A percentile compares a stretch with the other conserved stretches of the same genome.
Conservation (phyloP, 2,329 filamentous ascomycete genomes). For the Cladosporium sphaerospermum region DNA sequence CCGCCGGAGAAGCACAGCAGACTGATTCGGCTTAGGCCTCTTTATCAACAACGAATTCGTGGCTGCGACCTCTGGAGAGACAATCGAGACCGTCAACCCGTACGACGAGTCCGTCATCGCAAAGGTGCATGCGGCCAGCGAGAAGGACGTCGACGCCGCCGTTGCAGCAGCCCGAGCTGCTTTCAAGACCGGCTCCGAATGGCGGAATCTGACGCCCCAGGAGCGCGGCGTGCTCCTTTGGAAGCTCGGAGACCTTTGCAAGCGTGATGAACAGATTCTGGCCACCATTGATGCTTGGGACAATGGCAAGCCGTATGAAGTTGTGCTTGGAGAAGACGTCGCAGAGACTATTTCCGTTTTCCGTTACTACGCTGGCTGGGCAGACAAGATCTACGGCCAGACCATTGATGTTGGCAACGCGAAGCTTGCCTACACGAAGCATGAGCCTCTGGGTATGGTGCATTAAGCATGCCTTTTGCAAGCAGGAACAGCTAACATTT, state of each 20-base stretch:
- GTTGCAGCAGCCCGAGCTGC: slow-evolving; percentile 66
- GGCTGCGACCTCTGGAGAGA: slow-evolving; percentile 41
- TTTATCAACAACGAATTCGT: slow-evolving; percentile 13
- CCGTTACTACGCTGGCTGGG: slow-evolving; percentile 78
- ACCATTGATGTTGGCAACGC: slow-evolving; percentile 67
- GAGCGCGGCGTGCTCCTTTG: slow-evolving; percentile 40
- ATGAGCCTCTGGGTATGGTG: slow-evolving; percentile 13
- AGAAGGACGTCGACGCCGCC: slow-evolving; percentile 62
- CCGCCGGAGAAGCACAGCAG: not conserved
- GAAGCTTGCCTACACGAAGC: slow-evolving; percentile 62
- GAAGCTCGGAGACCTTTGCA: slow-evolving; percentile 42
- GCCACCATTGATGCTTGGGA: slow-evolving; percentile 41
- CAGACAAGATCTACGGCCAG: slow-evolving; percentile 80
- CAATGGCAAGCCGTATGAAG: slow-evolving; percentile 34
- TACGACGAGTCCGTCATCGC: slow-evolving; percentile 39
- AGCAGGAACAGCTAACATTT: not conserved
- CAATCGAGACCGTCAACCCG: slow-evolving; percentile 54
- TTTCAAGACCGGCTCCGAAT: slow-evolving; percentile 48
- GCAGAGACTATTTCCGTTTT: slow-evolving; percentile 58
- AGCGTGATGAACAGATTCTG: slow-evolving; percentile 35
- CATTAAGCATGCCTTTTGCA: not conserved
- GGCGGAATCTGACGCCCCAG: slow-evolving; percentile 48
- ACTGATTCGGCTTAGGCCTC: not conserved
- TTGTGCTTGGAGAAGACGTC: slow-evolving; percentile 64
- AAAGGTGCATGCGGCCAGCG: slow-evolving; percentile 61